Evolutionary conservation across 371 early-diverging fungal genomes (phyloP), one percentile per base, ranked within the genome.

Genomic region (Mitosporidium daphniae): DNA sequence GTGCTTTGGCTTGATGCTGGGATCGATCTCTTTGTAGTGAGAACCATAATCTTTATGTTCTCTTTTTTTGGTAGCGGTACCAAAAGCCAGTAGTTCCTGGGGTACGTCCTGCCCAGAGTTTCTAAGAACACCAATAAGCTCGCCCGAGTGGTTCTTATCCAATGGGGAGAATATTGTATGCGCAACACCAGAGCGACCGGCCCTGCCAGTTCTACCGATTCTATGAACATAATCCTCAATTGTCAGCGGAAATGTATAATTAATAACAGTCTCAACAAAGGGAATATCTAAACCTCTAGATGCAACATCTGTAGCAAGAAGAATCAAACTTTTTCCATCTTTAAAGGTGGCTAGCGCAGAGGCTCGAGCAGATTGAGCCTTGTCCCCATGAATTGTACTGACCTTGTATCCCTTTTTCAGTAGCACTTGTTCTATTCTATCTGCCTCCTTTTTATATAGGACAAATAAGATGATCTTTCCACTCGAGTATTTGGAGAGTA

Each of bases 151-250:
- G 10, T 62, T 40, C 48, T 86, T 75, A 44, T 95, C 97, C 28
- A 69, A 62, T 11, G 51, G 42, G 1, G 89, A 82, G 34, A 95
- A 80, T 39, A 89, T 58, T 10, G 89, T 84, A 36, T 89, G 66
- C 4, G 86, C 59, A 10, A 51, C 57, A 21, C 93, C 93, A 37
- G 49, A 55, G 36, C 61, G 59, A 28, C 89, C 86, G 31, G 74
- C 80, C 36, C 89, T 60, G 4, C 75, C 97, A 3, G 94, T 89
- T 35, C 93, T 61, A 19, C 97, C 95, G 27, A 72, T 69, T 39
- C 99, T 57, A 50, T 98, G 99, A 29, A 93, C 59, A 44, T 98
- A 98, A 41, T 73, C 70, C 21, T 67, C 59, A 45, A 77, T 77
- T 35, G 61, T 62, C 20, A 50, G 55, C 12, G 99, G 99, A 31